Base-by-base conservation (phyloP, 1,284 basidiomycete genomes). In the Ustilago loliicola region DNA sequence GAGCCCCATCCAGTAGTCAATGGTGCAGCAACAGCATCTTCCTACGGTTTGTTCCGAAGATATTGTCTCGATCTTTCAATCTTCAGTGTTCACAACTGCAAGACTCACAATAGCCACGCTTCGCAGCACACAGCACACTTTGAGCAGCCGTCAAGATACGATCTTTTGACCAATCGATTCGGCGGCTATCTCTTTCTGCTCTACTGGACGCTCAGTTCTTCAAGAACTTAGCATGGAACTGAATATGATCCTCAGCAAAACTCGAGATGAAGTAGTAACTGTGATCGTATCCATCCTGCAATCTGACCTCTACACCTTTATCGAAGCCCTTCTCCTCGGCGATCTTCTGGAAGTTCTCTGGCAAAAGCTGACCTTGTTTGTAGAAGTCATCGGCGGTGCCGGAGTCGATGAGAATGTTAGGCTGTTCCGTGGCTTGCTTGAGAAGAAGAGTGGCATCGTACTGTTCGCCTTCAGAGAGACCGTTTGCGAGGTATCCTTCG, bases 271-370 rank as follows among this genome's bases (percentile, higher is more conserved):
- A 83, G 52, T 60, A 83, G 77, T 83, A 88, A 86, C 70, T 76
- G 87, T 98, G 96, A 86, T 99, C 96, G 85, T 97, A 98, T 11
- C 92, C 95, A 56, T 93, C 92, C 66, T 96, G 94, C 74, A 91
- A 89, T 73, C 93, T 89, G 21, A 98, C 91, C 84, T 93, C 91
- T n/a, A 90, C 89, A 74, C 38, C 58, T 3, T 92, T 90, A 57
- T 91, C 90, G 78, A 93, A 90, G 1, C 93, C 93, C 9, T 91
- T 90, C 62, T 91, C 89, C 64, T 92, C 89, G 2, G 93, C 92
- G 0, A 92, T 93, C 79, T 91, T 90, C 65, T 93, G 87, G 15
- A 99, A 94, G 83, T 93, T 92, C 85, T 98, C 94, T 0, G 96
- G 96, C 52, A 94, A 90, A 11, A 99, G 59, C 87, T 98, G 95